Evolutionary conservation across 495 filamentous ascomycete species (phyloP), one percentile per base, ranked within the genome.

Genomic region (Tetracladium setigerum): DNA sequence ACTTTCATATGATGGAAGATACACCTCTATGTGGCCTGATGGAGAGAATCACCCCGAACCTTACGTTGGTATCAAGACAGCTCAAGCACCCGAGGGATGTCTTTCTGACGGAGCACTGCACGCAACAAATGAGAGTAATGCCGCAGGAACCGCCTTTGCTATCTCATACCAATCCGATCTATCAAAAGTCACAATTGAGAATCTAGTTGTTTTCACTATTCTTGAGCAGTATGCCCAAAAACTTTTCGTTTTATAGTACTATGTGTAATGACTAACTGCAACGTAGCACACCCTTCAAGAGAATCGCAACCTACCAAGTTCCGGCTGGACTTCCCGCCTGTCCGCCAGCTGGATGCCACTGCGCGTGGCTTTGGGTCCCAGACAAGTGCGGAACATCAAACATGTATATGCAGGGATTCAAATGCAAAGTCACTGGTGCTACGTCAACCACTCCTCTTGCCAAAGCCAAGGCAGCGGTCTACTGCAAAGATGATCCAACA

Each of bases 311-410:
- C 1, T 80, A 77, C 43, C 36, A 67, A 13, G 66, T 78, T n/a
- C 73, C 74, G 0, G 49, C 58, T 9, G 64, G 66, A 34, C 55
- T 78, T 41, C 68, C 69, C 13, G 51, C 62, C 18, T 79, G 76
- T 49, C 71, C 75, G 1, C 47, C 50, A 1, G 73, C 61, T 5
- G 74, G 74, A n/a, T 80, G 74, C 49, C 67, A 60, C 17, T 80
- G 76, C 46, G 74, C 76, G 15, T 77, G 71, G 73, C 66, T 78
- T 17, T 80, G 76, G 76, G 65, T 77, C 33, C 74, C 76, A 1
- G 61, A 71, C 35, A 64, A 70, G 14, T 77, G 72, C 55, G 58
- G 46, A 38, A 37, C 18, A 38, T 38, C 16, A 35, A 33, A 50
- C 30, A 65, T 55, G 58, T 72, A 77, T 42, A 79, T 78, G 76